Evolutionary conservation across 164 flowering plant genomes (phyloP).

Genomic region (Berberis vulgaris): DNA sequence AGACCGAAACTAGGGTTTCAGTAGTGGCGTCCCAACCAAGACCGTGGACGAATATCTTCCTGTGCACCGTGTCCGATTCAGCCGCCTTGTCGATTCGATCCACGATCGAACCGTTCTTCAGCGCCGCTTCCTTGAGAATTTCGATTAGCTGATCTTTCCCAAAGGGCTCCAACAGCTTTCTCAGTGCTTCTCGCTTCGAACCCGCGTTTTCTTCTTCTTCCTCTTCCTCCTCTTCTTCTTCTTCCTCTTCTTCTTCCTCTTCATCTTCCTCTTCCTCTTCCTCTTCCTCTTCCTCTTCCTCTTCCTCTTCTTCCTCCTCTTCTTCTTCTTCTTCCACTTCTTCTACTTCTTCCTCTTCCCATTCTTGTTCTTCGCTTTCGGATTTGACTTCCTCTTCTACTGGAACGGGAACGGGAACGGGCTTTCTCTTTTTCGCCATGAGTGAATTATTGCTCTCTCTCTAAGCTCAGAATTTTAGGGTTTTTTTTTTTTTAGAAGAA

Average conservation of each 20-base stretch:
- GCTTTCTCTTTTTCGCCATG: no score
- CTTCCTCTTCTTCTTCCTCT: conserved; percentile 10
- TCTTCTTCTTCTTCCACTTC: conserved; percentile 12
- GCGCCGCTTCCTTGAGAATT: conserved; percentile 24
- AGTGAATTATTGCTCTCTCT: no score
- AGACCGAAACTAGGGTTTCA: no score
- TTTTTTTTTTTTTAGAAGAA: no score
- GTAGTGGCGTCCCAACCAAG: no score
- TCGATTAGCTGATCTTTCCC: conserved; percentile 33
- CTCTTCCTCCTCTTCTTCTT: conserved; percentile 14
- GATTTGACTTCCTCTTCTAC: no score
- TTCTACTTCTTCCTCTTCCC: conserved; percentile 9
- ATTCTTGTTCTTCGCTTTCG: no score
- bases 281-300: conserved; percentile 1
- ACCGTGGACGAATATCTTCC: conserved; percentile 13
- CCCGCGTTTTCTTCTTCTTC: conserved; percentile 11
- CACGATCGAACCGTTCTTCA: conserved; percentile 13
- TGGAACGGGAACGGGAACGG: no score
- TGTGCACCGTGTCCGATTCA: conserved; percentile 32
- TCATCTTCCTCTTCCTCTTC: conserved; percentile 14
- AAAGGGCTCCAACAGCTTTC: conserved; percentile 30
- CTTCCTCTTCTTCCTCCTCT: conserved; percentile 18
- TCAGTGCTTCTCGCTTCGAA: conserved; percentile 14
- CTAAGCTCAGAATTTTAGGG: no score
- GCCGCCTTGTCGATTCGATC: conserved; percentile 11